phyloP scores from a whole-genome alignment of 345 rosid species.

The Rhizophora mangle region DNA sequence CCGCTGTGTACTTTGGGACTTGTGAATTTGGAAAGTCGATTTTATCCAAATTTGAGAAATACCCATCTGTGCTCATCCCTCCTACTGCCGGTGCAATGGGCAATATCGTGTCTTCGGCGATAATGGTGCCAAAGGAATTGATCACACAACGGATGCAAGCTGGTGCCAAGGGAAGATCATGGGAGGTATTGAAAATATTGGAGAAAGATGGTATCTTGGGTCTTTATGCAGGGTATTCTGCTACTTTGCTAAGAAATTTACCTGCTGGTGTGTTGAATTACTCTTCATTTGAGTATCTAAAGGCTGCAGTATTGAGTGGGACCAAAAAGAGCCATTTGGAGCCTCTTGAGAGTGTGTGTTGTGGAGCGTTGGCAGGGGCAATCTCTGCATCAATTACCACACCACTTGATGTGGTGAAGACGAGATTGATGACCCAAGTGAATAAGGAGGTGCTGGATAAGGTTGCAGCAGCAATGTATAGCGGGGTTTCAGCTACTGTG shows the following conservation, averaged over 20 bases:
- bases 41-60: constrained; percentile 52
- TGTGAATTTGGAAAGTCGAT: constrained; percentile 93
- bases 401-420: constrained; percentile 88
- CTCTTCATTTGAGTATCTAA: constrained; percentile 83
- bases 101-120: constrained; percentile 81
- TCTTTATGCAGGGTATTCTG: constrained; percentile 85
- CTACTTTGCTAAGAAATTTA: constrained; percentile 79
- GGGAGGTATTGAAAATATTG: constrained; percentile 63
- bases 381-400: constrained; percentile 89
- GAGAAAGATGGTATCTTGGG: constrained; percentile 89
- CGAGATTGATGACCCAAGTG: constrained; percentile 89
- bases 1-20: constrained; percentile 87
- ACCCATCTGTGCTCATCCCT: constrained; percentile 75
- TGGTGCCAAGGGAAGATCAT: constrained; percentile 77
- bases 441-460: constrained; percentile 42
- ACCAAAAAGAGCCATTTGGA: constrained; percentile 58
- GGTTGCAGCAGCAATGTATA: constrained; percentile 57
- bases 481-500: constrained; percentile 58
- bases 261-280: constrained; percentile 93
- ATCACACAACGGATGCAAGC: constrained; percentile 94
- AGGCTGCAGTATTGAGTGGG: constrained; percentile 68
- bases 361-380: constrained; percentile 92
- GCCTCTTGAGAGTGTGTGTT: constrained; percentile 80
- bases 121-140: constrained; percentile 91
- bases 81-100: constrained; percentile 99